Evolutionary conservation across 768 basidiomycete genomes (phyloP), one percentile per base, ranked within the genome.

Genomic region (Rhizopogon roseolus): DNA sequence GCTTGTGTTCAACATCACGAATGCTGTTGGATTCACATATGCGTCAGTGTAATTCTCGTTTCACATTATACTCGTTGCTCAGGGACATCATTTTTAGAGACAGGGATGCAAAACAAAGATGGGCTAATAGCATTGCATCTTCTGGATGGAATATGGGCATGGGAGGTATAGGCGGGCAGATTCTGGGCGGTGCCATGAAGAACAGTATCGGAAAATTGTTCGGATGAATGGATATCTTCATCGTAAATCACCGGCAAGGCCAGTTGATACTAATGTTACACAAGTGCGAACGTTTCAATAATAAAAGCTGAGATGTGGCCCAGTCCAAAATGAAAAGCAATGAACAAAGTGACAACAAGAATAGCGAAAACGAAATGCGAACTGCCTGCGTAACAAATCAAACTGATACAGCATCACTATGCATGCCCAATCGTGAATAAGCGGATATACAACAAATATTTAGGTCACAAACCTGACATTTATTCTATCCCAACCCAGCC

Each of bases 1-100:
- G 1, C 77, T 98, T 45, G 89, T 98, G 37, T 98, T 99, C 81
- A 98, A 99, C 68, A 65, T 93, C 49, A 93, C 92, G 8, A 98
- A 98, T 60, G 90, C 87, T n/a, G 76, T 98, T 50, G 96, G 96
- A 10, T 98, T 98, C 74, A 97, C 94, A 46, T 98, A 93, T 64
- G 91, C 89, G 91, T 91, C 68, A 64, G 86, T 76, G 19, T 53
- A 17, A 32, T 54, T 60, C 52, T 13, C 36, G 6, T 17, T 19
- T 45, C 53, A 22, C 27, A 29, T 42, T 41, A 22, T 22, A 46
- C 53, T 41, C 27, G 50, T 50, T 14, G 19, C 56, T 65, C 27
- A 69, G 46, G 37, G 14, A 16, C 9, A 37, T 38, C 52, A 6
- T 34, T 34, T 64, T 14, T 62, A 89, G 88, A 44, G 93, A 96